Conservation (phyloP, 257 asterid species). For the Rhazya stricta region DNA sequence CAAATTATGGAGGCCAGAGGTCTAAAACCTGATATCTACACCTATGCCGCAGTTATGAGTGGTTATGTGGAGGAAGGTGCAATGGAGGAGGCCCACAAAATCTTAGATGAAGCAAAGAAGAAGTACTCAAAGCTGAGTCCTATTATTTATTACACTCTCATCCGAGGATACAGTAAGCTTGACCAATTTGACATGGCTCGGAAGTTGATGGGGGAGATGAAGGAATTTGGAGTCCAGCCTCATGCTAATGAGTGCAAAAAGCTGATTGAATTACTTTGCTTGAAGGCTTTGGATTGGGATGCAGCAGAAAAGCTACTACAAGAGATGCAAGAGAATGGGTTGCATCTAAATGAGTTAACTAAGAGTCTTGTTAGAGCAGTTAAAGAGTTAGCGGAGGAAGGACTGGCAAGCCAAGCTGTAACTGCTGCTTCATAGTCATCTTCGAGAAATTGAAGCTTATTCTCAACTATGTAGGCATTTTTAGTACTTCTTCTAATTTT, state of each 20-base stretch:
- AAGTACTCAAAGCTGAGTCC: constrained; percentile 59
- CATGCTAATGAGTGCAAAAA: constrained; percentile 69
- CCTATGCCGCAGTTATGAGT: constrained; percentile 68
- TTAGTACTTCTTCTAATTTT: background rate
- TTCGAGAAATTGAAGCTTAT: background rate
- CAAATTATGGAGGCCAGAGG: constrained; percentile 68
- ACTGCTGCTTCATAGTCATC: constrained; percentile 15
- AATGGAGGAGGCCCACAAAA: constrained; percentile 68
- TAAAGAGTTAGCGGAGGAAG: constrained; percentile 65
- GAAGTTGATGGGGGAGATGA: constrained; percentile 61
- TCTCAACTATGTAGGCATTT: background rate
- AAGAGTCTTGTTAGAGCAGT: constrained; percentile 68
- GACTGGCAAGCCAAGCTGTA: constrained; percentile 22
- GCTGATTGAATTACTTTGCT: constrained; percentile 76
- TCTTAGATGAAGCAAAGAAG: constrained; percentile 64
- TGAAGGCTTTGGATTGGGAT: constrained; percentile 79
- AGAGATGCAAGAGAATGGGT: constrained; percentile 60
- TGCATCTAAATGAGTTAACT: constrained; percentile 62
- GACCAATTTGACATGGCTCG: constrained; percentile 76
- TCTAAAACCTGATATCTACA: constrained; percentile 74
- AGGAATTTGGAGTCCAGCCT: constrained; percentile 55
- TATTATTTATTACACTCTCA: constrained; percentile 54
- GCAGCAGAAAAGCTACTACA: constrained; percentile 57
- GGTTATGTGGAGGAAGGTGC: constrained; percentile 55
- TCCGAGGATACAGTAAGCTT: constrained; percentile 75